Base-by-base conservation (phyloP, 192 early-diverging fungal genomes). In the Helicostylum pulchrum region DNA sequence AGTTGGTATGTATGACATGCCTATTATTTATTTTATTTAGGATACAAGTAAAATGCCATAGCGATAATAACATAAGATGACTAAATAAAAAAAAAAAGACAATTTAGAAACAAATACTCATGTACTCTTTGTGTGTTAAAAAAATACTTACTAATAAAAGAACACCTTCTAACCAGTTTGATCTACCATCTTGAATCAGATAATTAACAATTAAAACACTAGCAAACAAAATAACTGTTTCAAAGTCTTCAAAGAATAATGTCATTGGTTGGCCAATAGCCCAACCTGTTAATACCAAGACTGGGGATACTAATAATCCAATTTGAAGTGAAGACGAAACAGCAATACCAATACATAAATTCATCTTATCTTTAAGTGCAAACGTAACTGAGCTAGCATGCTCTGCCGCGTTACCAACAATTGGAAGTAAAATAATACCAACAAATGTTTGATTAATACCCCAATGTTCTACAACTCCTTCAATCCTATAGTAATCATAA, bases 341-440 rank as follows among this genome's bases (percentile, higher is more conserved):
- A 7, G 68, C 68, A 39, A 78, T 74, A 15, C 86, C 83, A 55
- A 91, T 86, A n/a, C 80, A 81, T 53, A 88, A 44, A 45, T 88
- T 84, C 94, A 95, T 95, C 75, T 96, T 95, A 80, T 98, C 83
- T 55, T 90, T 87, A 72, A 93, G 80, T 2, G 95, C 93, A 56
- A 88, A 85, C 3, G 87, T 86, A 30, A 95, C 82, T 7, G 95
- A 89, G 42, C 88, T 94, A 4, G 92, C 81, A 78, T 95, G 94
- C 67, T 94, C 91, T 20, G 64, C 66, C 36, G 67, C 63, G 48
- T 54, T 96, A 50, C 91, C 89, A 10, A 95, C 94, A 57, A 97
- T 89, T 2, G 96, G 95, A 60, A 98, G 58, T 21, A 98, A 63
- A 49, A 98, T 92, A 62, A 97, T 82, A 46, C 96, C 96, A 34